Percentiles rank a stretch among this genome's conserved stretches.
Conservation (phyloP, 2,329 filamentous ascomycete genomes). For the Ophiostoma angusticollis region DNA sequence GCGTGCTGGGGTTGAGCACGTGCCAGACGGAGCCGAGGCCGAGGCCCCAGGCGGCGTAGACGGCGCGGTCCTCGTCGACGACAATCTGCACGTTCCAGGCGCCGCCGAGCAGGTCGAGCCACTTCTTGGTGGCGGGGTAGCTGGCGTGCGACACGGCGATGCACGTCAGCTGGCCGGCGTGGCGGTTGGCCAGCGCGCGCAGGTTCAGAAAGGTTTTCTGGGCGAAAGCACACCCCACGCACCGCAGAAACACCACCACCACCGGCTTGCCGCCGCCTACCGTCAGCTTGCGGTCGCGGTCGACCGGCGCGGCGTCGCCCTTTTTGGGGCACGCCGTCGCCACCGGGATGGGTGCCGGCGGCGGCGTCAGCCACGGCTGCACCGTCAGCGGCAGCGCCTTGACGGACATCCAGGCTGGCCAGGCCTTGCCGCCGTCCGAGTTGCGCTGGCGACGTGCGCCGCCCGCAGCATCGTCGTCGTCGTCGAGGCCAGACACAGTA, state of each 20-base stretch:
- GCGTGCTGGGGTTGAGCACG: constrained; percentile 40
- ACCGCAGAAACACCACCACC: constrained; percentile 40
- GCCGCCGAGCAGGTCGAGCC: constrained; percentile 45
- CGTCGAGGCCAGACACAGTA: constrained; percentile 19
- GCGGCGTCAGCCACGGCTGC: constrained; percentile 39
- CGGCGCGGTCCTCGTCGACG: constrained; percentile 40
- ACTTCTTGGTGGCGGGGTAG: constrained; percentile 39
- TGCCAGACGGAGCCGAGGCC: constrained; percentile 38
- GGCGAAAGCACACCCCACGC: constrained; percentile 43
- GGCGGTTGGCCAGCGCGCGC: constrained; percentile 39
- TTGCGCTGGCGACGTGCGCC: constrained; percentile 8
- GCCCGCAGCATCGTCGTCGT: constrained; percentile 18
- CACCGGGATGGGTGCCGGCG: constrained; percentile 36
- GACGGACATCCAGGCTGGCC: constrained; percentile 36
- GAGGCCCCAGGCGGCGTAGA: constrained; percentile 48
- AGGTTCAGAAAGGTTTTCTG: constrained; percentile 45
- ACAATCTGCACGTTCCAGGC: constrained; percentile 43
- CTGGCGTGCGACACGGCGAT: constrained; percentile 49
- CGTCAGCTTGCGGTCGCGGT: constrained; percentile 30
- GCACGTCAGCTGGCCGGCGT: constrained; percentile 36
- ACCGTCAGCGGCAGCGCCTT: constrained; percentile 38
- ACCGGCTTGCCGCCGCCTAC: constrained; percentile 32
- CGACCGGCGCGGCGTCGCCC: constrained; percentile 35
- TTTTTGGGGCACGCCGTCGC: constrained; percentile 30
- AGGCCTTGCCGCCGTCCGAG: constrained; percentile 15